Percentiles rank a stretch among this genome's conserved stretches.
phyloP scores from a whole-genome alignment of 2,329 filamentous ascomycete genomes.

The Aureobasidium musti region DNA sequence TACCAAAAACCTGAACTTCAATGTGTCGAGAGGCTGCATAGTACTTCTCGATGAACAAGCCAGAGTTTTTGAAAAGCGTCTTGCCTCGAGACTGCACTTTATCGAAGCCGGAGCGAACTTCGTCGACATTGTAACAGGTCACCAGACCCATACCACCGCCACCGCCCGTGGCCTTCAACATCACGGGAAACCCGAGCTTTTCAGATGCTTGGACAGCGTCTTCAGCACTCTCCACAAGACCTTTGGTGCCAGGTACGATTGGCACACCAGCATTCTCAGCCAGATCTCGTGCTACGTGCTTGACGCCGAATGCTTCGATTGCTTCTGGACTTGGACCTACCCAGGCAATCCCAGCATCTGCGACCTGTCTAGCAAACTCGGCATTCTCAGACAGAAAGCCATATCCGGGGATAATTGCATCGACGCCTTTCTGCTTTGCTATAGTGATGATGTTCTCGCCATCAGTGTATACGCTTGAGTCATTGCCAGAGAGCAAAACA shows the following conservation, averaged over 20 bases:
- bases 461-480: constrained; percentile 55
- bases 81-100: constrained; percentile 70
- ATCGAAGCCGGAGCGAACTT: constrained; percentile 64
- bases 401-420: constrained; percentile 67
- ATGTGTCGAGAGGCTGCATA: constrained; percentile 79
- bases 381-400: constrained; percentile 67
- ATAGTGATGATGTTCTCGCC: constrained; percentile 53
- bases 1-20: constrained; percentile 88
- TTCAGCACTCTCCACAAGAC: constrained; percentile 52
- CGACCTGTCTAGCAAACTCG: constrained; percentile 58
- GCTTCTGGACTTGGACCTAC: constrained; percentile 58
- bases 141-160: constrained; percentile 85
- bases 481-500: constrained; percentile 52
- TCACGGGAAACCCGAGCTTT: constrained; percentile 55
- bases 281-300: constrained; percentile 59
- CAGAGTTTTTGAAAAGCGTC: constrained; percentile 79
- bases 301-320: constrained; percentile 61
- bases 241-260: constrained; percentile 57
- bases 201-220: constrained; percentile 51
- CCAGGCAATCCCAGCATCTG: constrained; percentile 59
- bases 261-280: constrained; percentile 57
- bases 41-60: constrained; percentile 83
- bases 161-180: constrained; percentile 57
- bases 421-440: constrained; percentile 52
- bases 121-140: constrained; percentile 66